Conservation (phyloP, 2,329 filamentous ascomycete genomes). For the Pseudogymnoascus sp. region DNA sequence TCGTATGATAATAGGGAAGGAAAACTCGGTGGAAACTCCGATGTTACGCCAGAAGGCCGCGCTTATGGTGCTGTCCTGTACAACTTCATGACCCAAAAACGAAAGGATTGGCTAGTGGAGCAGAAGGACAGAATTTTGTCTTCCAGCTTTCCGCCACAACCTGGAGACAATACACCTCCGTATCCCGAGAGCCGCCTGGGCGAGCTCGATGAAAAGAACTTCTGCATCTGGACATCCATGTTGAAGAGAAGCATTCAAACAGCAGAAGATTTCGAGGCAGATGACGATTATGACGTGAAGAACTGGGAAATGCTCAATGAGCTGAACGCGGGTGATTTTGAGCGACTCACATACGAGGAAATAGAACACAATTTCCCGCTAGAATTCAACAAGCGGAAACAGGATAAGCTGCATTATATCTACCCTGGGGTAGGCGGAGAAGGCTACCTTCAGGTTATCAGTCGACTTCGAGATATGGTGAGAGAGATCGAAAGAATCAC, state of each 20-base stretch:
- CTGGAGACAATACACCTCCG: conserved; percentile 87
- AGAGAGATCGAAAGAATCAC: conserved; percentile 96
- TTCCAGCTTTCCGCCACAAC: conserved; percentile 78
- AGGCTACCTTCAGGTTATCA: conserved; percentile 94
- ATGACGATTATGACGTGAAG: conserved; percentile 94
- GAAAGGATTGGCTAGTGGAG: conserved; percentile 72
- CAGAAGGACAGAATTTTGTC: conserved; percentile 71
- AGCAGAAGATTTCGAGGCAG: conserved; percentile 77
- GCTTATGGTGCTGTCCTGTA: conserved; percentile 74
- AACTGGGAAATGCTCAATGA: conserved; percentile 98
- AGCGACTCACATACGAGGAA: conserved; percentile 89
- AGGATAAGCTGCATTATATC: conserved; percentile 90
- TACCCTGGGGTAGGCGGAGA: conserved; percentile 95
- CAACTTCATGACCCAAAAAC: conserved; percentile 74
- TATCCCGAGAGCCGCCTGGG: conserved; percentile 71
- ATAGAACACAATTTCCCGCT: conserved; percentile 72
- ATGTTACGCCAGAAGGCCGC: conserved; percentile 71
- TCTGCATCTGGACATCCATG: conserved; percentile 99
- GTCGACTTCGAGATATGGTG: conserved; percentile 88
- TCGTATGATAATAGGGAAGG: conserved; percentile 80
- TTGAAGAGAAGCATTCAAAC: conserved; percentile 83
- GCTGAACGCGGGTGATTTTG: conserved; percentile 84
- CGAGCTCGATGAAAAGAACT: conserved; percentile 72
- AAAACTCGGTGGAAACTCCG: conserved; percentile 85
- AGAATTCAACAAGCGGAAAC: conserved; percentile 72